Percentiles rank a stretch among this genome's conserved stretches.
Evolutionary conservation across 148 eudicot genomes (phyloP).

Genomic region (Pouteria glomerata): DNA sequence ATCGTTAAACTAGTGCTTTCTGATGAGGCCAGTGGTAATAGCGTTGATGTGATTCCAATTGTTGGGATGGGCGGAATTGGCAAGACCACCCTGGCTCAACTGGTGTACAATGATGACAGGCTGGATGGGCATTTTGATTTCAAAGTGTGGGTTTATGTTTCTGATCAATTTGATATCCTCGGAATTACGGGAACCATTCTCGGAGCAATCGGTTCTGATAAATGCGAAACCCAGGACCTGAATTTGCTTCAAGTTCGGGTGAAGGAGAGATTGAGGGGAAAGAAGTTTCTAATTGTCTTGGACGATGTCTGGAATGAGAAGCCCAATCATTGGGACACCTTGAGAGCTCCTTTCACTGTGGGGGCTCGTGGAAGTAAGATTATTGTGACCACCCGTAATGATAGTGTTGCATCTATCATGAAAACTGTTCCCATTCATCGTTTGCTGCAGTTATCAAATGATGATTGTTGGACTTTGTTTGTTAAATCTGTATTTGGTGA

Average conservation of each 20-base stretch:
- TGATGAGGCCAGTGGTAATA: neutral
- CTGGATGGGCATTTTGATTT: neutral
- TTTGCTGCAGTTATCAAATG: neutral
- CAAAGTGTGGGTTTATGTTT: constrained; percentile 15
- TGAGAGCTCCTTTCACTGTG: neutral
- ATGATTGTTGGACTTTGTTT: constrained; percentile 1
- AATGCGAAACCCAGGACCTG: neutral
- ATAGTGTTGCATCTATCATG: neutral
- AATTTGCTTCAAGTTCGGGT: constrained; percentile 12
- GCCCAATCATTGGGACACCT: neutral
- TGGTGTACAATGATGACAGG: neutral
- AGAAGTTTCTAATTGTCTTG: constrained; percentile 7
- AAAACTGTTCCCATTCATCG: neutral
- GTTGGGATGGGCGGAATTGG: constrained; percentile 31
- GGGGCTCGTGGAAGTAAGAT: neutral
- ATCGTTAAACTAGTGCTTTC: constrained; percentile 3
- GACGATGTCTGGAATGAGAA: constrained; percentile 14
- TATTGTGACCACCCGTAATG: constrained; percentile 1
- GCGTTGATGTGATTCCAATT: constrained; percentile 13
- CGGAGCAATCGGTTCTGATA: neutral
- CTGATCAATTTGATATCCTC: neutral
- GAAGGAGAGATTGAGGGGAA: neutral
- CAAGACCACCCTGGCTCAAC: constrained; percentile 16
- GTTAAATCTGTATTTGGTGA: neutral
- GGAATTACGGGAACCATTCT: neutral